Conservation (phyloP, 148 eudicot genomes). For the Salicornia ramosissima region DNA sequence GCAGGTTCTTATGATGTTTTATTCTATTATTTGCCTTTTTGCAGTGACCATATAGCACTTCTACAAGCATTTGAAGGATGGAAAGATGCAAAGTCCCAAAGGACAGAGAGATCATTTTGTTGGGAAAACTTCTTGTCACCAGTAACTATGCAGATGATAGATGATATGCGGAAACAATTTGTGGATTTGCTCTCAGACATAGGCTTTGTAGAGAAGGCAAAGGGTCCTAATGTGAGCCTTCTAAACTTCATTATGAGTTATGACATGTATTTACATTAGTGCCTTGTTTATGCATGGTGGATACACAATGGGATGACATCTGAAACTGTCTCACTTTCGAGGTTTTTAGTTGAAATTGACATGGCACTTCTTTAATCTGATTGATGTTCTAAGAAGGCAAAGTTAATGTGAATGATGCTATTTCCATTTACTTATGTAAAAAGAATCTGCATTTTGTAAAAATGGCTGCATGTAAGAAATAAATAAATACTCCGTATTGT, state of each 20-base stretch:
- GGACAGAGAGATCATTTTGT: conserved; percentile 65
- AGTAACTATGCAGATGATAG: conserved; percentile 83
- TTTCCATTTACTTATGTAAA: neutral
- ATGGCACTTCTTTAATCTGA: too few species aligned
- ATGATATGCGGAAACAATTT: conserved; percentile 85
- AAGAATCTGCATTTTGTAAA: neutral
- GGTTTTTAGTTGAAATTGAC: neutral
- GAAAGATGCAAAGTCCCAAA: conserved; percentile 74
- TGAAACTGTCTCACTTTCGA: neutral
- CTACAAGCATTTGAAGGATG: conserved; percentile 93
- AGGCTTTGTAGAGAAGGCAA: conserved; percentile 88
- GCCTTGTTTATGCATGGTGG: neutral
- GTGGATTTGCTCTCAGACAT: conserved; percentile 73
- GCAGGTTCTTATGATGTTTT: neutral
- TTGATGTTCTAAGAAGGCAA: neutral
- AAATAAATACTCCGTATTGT: too few species aligned
- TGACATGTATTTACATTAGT: neutral
- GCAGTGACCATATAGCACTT: conserved; percentile 97
- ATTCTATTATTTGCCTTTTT: neutral
- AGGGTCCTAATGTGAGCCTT: conserved; percentile 64
- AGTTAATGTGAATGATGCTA: neutral
- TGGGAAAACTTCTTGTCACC: conserved; percentile 94
- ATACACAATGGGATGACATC: neutral
- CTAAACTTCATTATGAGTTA: neutral
- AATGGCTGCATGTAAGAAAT: neutral